These are phyloP conservation scores for Triticum monococcum DNA, from an alignment of 176 grass and related monocot species.

Conservation along the genomic window DNA sequence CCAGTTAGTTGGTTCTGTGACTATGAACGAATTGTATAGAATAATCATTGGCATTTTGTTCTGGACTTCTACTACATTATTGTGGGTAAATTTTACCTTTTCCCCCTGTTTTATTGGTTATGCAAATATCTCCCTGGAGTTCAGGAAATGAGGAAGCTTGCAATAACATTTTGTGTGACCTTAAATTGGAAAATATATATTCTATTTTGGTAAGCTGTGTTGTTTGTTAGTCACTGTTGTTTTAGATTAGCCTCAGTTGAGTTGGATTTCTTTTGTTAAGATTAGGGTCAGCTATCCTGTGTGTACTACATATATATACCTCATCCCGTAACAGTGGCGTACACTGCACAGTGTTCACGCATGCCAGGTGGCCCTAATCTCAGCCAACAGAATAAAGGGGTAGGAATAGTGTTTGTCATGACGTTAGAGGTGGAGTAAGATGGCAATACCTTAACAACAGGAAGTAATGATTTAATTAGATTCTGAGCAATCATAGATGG, in stretches of 20 bases:
- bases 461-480: neutral
- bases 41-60: neutral
- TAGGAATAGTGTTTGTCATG: neutral
- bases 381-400: neutral
- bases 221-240: neutral
- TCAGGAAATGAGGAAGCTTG: neutral
- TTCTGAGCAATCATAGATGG: neutral
- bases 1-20: neutral
- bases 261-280: neutral
- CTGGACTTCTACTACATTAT: neutral
- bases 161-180: neutral
- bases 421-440: neutral
- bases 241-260: neutral
- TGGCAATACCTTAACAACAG: neutral
- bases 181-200: neutral
- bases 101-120: neutral
- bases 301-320: neutral
- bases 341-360: neutral
- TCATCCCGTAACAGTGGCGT: neutral
- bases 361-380: neutral
- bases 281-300: neutral
- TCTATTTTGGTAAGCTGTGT: neutral
- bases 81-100: neutral
- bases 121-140: neutral
- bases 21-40: neutral